A percentile compares a stretch with the other conserved stretches of the same genome.
phyloP scores from a whole-genome alignment of 805 yeast genomes.

The Zygoascus ofunaensis region DNA sequence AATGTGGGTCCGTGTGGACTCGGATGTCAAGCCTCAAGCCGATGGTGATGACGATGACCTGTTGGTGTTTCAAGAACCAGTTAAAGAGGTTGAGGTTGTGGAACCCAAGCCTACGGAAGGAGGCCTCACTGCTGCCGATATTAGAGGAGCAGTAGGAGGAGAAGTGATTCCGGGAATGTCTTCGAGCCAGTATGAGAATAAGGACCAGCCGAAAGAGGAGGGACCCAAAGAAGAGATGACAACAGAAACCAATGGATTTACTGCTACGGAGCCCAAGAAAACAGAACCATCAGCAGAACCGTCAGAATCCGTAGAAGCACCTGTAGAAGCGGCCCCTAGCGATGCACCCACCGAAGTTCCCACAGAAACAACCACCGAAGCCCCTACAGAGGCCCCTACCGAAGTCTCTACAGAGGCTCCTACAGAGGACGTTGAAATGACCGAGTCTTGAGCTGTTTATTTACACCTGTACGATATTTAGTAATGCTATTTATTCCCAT shows the following conservation, averaged over 20 bases:
- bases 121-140: constrained; percentile 37
- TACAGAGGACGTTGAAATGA: constrained; percentile 8
- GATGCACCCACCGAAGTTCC: neutral
- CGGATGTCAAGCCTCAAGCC: constrained; percentile 17
- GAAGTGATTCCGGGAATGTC: constrained; percentile 39
- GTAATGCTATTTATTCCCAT: neutral
- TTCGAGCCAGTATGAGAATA: constrained; percentile 14
- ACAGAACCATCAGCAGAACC: constrained; percentile 8
- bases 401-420: constrained; percentile 6
- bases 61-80: constrained; percentile 36
- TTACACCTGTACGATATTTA: neutral
- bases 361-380: neutral
- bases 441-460: constrained; percentile 3
- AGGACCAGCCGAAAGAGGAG: constrained; percentile 8
- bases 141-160: constrained; percentile 47
- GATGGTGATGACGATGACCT: constrained; percentile 37
- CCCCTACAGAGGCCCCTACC: neutral
- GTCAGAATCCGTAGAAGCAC: neutral
- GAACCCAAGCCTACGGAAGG: constrained; percentile 20
- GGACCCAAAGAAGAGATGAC: constrained; percentile 1
- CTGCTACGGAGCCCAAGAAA: constrained; percentile 3
- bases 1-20: constrained; percentile 26
- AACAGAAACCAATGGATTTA: constrained; percentile 3
- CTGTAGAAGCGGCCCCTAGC: constrained; percentile 3
- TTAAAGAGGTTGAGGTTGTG: constrained; percentile 10